Conservation (phyloP, 1,139 yeast species). For the Scheffersomyces titani region DNA sequence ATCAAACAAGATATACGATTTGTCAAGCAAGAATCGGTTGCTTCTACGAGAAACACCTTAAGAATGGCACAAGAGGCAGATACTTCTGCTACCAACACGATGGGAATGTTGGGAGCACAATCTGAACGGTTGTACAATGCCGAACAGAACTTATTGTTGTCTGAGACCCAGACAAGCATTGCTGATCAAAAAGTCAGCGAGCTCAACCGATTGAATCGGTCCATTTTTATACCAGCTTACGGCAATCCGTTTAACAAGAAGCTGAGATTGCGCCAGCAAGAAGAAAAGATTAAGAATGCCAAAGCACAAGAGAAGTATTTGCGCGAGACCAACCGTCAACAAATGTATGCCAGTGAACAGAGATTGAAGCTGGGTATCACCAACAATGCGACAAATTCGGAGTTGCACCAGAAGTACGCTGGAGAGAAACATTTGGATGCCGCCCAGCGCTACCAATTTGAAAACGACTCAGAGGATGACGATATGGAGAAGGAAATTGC, state of each 20-base stretch:
- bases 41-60: slow-evolving; percentile 82
- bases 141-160: slow-evolving; percentile 73
- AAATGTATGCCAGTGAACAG: slow-evolving; percentile 50
- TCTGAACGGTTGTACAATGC: slow-evolving; percentile 80
- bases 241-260: slow-evolving; percentile 87
- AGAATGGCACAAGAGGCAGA: slow-evolving; percentile 92
- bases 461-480: slow-evolving; percentile 59
- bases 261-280: slow-evolving; percentile 73
- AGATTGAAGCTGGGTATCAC: slow-evolving; percentile 45
- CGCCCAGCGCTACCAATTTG: slow-evolving; percentile 53
- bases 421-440: slow-evolving; percentile 50
- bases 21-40: slow-evolving; percentile 84
- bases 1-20: slow-evolving; percentile 83
- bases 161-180: slow-evolving; percentile 78
- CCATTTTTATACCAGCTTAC: slow-evolving; percentile 80
- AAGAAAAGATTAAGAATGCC: slow-evolving; percentile 66
- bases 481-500: slow-evolving; percentile 61
- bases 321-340: slow-evolving; percentile 43
- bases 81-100: slow-evolving; percentile 82
- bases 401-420: slow-evolving; percentile 48
- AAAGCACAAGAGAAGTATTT: slow-evolving; percentile 61
- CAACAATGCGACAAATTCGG: slow-evolving; percentile 38
- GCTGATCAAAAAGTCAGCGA: slow-evolving; percentile 86
- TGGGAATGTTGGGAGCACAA: slow-evolving; percentile 92
- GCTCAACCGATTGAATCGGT: slow-evolving; percentile 75